Percentiles rank a stretch among this genome's conserved stretches.
These are phyloP conservation scores for Pseudopithomyces maydicus DNA, from an alignment of 2,329 filamentous ascomycete genomes.

Conservation along the genomic window DNA sequence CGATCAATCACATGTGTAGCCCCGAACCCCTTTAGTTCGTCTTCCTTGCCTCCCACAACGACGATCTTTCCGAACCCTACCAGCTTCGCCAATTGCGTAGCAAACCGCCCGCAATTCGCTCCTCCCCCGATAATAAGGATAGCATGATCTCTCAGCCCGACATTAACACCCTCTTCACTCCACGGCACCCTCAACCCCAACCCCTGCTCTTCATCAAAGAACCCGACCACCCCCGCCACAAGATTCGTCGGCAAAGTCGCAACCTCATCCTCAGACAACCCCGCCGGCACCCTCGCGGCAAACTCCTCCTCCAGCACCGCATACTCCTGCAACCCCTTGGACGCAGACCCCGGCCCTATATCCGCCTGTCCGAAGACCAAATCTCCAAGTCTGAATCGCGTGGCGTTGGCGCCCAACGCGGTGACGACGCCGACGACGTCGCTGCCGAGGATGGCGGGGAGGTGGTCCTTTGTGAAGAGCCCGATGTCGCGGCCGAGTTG, in stretches of 20 bases:
- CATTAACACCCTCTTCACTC: conserved; percentile 18
- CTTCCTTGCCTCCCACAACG: conserved; percentile 39
- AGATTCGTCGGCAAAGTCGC: conserved; percentile 46
- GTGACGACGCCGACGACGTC: conserved; percentile 57
- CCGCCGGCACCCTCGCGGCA: conserved; percentile 40
- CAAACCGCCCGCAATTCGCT: conserved; percentile 41
- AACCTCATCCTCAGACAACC: conserved; percentile 42
- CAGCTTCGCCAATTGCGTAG: conserved; percentile 41
- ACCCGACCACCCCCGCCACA: conserved; percentile 38
- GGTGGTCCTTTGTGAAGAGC: conserved; percentile 40
- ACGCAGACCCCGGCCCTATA: neutral
- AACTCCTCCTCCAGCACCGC: conserved; percentile 36
- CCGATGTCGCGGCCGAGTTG: conserved; percentile 44
- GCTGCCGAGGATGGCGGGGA: conserved; percentile 43
- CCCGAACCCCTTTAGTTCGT: conserved; percentile 40
- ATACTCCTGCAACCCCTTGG: conserved; percentile 47
- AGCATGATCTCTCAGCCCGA: conserved; percentile 25
- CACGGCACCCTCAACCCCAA: conserved; percentile 37
- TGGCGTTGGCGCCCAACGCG: conserved; percentile 57
- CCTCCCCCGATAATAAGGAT: conserved; percentile 46
- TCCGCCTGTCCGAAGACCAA: conserved; percentile 55
- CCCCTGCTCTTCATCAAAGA: conserved; percentile 35
- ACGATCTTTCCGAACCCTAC: conserved; percentile 49
- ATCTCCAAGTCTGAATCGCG: conserved; percentile 61
- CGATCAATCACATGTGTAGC: conserved; percentile 52